Conservation (phyloP, 768 basidiomycete genomes). For the Coprinellus micaceus region DNA sequence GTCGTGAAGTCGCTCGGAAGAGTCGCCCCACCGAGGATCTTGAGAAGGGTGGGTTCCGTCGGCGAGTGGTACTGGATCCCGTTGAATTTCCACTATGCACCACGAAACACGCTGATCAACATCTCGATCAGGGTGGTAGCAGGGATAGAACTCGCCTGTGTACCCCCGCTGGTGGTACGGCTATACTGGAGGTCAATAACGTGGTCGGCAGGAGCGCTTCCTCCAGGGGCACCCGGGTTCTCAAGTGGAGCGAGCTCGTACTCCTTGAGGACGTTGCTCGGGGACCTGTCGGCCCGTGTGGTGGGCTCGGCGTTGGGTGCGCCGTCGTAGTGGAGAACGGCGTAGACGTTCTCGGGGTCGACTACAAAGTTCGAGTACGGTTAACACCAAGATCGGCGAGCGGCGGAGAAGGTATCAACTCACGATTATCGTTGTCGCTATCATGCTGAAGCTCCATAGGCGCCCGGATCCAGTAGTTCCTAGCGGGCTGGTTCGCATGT, state of each 20-base stretch:
- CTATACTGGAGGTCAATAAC: conserved; percentile 7
- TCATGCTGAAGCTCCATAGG: conserved; percentile 14
- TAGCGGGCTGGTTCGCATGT: conserved; percentile 31
- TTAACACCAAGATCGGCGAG: too few species aligned
- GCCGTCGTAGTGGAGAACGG: conserved; percentile 29
- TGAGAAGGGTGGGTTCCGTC: conserved; percentile 20
- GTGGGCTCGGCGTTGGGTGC: conserved; percentile 29
- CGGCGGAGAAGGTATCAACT: not conserved
- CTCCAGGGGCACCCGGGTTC: conserved; percentile 17
- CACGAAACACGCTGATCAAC: too few species aligned
- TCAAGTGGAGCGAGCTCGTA: conserved; percentile 9
- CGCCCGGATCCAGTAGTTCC: conserved; percentile 36
- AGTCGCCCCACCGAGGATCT: conserved; percentile 24
- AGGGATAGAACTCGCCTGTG: not conserved
- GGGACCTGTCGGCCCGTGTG: conserved; percentile 11
- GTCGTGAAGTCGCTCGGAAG: conserved; percentile 19
- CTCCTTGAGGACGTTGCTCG: conserved; percentile 9
- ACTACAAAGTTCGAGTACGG: conserved; percentile 1
- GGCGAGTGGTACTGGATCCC: conserved; percentile 26
- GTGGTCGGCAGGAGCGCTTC: conserved; percentile 13
- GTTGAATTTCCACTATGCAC: conserved; percentile 33
- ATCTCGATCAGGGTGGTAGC: not conserved
- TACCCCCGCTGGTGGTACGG: conserved; percentile 1
- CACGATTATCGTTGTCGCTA: conserved; percentile 13
- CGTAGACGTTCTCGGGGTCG: conserved; percentile 18